Conservation (phyloP, 148 eudicot species). For the Diospyros kaki region DNA sequence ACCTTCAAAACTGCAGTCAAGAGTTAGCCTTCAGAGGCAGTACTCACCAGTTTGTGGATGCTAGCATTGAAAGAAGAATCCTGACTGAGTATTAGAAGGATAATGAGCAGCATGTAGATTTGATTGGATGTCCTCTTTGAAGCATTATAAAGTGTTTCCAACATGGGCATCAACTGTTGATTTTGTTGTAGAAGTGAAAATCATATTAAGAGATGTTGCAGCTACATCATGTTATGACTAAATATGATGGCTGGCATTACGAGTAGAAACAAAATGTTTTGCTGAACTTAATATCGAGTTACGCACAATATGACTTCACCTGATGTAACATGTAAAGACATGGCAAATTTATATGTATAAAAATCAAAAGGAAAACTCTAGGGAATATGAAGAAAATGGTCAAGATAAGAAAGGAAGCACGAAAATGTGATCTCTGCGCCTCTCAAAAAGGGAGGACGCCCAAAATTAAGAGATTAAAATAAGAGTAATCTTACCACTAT, state of each 20-base stretch:
- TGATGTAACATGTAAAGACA: too few species aligned
- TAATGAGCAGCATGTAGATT: constrained; percentile 85
- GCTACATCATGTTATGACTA: neutral
- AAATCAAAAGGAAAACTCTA: too few species aligned
- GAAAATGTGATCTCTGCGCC: too few species aligned
- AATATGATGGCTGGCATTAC: neutral
- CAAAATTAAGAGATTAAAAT: too few species aligned
- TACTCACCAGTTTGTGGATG: constrained; percentile 75
- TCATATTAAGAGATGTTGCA: neutral
- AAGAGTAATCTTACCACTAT: too few species aligned
- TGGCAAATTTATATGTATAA: too few species aligned
- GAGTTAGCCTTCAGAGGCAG: constrained; percentile 8
- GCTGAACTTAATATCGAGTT: neutral
- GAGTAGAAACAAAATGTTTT: too few species aligned
- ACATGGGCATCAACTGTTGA: constrained; percentile 77
- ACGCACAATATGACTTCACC: neutral
- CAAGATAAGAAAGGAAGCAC: too few species aligned
- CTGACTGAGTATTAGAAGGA: constrained; percentile 89
- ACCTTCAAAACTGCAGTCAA: neutral
- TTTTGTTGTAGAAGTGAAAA: constrained; percentile 8
- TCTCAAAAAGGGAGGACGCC: too few species aligned
- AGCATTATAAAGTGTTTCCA: constrained; percentile 83
- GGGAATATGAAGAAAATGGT: too few species aligned
- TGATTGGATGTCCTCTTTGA: constrained; percentile 77
- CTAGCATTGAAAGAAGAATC: constrained; percentile 90